Evolutionary conservation across 352 stramenopile species (phyloP).

Genomic region (Phytophthora pinifolia): DNA sequence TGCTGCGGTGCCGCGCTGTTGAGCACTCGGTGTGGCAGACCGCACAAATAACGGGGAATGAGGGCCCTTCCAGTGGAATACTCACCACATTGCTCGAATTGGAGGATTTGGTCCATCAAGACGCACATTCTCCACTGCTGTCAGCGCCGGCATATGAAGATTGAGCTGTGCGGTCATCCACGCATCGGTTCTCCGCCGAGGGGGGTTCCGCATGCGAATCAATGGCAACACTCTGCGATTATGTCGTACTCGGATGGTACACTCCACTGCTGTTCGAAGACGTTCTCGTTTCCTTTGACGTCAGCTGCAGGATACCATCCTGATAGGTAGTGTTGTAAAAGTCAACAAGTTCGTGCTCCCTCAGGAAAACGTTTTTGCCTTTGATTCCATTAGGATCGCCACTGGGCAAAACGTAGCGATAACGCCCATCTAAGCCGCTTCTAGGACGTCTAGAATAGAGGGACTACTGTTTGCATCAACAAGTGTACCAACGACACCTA

Average conservation of each 20-base stretch:
- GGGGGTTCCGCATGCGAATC: too few relatives aligned
- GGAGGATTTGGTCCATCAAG: too few relatives aligned
- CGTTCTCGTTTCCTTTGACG: too few relatives aligned
- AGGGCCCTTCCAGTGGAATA: not conserved
- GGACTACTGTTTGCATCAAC: too few relatives aligned
- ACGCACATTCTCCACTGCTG: too few relatives aligned
- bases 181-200: too few relatives aligned
- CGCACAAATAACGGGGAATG: not conserved
- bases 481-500: too few relatives aligned
- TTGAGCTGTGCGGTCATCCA: too few relatives aligned
- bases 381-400: not conserved
- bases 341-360: not conserved
- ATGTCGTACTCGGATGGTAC: too few relatives aligned
- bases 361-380: conserved; percentile 1
- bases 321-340: not conserved
- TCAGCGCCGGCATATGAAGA: too few relatives aligned
- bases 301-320: not conserved
- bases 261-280: too few relatives aligned
- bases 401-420: not conserved
- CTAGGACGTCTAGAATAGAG: not conserved
- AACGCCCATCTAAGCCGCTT: not conserved
- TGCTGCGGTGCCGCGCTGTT: not conserved
- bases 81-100: not conserved
- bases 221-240: too few relatives aligned
- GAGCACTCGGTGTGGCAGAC: not conserved